Conservation (phyloP, 2,329 filamentous ascomycete species). For the Xylariaceae sp. region DNA sequence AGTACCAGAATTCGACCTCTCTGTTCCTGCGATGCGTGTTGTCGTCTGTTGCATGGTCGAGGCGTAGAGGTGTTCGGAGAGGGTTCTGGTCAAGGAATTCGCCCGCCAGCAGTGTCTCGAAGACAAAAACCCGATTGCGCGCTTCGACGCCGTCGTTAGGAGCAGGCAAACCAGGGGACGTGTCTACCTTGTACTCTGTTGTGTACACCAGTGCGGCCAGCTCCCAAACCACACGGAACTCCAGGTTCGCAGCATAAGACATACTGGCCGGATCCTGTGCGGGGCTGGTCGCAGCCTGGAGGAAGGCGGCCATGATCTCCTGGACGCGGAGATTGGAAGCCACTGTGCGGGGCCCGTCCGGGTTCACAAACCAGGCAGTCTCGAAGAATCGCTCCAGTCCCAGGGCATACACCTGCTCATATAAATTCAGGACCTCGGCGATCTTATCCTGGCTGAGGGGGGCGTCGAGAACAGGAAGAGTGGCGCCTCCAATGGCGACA, state of each 20-base stretch:
- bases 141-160: slow-evolving; percentile 61
- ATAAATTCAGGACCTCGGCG: slow-evolving; percentile 67
- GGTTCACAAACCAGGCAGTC: slow-evolving; percentile 70
- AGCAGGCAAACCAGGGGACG: slow-evolving; percentile 37
- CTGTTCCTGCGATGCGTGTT: slow-evolving; percentile 53
- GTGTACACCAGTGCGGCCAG: slow-evolving; percentile 49
- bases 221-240: slow-evolving; percentile 58
- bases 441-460: slow-evolving; percentile 49
- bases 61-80: slow-evolving; percentile 46
- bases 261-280: slow-evolving; percentile 49
- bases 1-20: slow-evolving; percentile 79
- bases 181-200: slow-evolving; percentile 33
- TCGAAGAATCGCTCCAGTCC: slow-evolving; percentile 76
- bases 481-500: slow-evolving; percentile 56
- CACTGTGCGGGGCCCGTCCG: slow-evolving; percentile 42
- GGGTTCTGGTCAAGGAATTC: slow-evolving; percentile 59
- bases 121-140: slow-evolving; percentile 66
- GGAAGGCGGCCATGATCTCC: slow-evolving; percentile 63
- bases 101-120: slow-evolving; percentile 74
- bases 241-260: slow-evolving; percentile 50
- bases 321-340: slow-evolving; percentile 54
- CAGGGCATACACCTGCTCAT: slow-evolving; percentile 70
- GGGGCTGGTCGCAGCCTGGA: slow-evolving; percentile 50
- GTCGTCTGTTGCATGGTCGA: slow-evolving; percentile 47
- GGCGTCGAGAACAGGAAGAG: slow-evolving; percentile 52